Base-by-base conservation (phyloP, 169 alveolate genomes). In the Cardiosporidium cionae region DNA sequence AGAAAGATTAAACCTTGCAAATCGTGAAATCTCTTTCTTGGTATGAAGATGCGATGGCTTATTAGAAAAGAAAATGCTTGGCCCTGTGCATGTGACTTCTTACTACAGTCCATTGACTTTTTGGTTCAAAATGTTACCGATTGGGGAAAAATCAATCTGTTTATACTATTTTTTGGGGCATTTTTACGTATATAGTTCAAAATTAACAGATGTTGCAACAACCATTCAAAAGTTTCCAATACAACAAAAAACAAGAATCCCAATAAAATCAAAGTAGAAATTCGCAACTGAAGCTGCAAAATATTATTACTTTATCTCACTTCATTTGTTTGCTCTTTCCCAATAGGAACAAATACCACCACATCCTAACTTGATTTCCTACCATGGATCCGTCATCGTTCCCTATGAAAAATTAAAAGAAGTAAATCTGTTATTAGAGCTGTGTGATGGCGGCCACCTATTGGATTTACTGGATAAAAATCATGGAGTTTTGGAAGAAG, bases 371-470 rank as follows among this genome's bases (percentile, higher is more conserved):
- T 2, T 66, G 9, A 65, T 76, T 32, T 28, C 36, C 9, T 76
- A 6, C 31, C 27, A 7, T 69, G 78, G 78, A n/a, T 23, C 32
- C 29, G 32, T 63, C 36, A 28, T 67, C 7, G 32, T 9, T 65
- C 4, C 31, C 34, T 22, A 52, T 3, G 76, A 44, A 31, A n/a
- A 31, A 22, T 53, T 62, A 0, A 65, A 37, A 3, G 82, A 76
- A 53, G 72, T 76, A 5, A 62, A 32, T 22, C 9, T 76, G 31
- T 68, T 76, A 4, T 44, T 76, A 27, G 82, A 76, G n/a, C 53
- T 34, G 22, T 68, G 82, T 70, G 65, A 29, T 22, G 82, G 67
- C 9, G 82, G 82, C 33, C 76, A 68, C 3, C 33, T 76, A 32
- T 36, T 67, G 16, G 65, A 65, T 65, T 54, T 72, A 28, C 29